phyloP scores from a whole-genome alignment of 176 grass and related monocot genomes.

The Triticum monococcum region DNA sequence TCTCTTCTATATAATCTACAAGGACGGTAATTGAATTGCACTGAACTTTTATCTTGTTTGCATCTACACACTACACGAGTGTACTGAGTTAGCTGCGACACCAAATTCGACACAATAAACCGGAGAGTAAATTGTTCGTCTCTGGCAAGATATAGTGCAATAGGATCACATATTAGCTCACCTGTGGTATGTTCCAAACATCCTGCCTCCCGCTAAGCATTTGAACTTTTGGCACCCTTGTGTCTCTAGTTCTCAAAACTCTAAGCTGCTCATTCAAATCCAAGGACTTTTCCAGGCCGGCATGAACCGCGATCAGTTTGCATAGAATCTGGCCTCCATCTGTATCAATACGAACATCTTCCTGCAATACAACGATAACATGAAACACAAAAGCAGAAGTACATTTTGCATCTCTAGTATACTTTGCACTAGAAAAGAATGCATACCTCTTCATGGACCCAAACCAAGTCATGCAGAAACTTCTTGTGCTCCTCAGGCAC shows the following conservation, averaged over 20 bases:
- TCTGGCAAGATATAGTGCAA: background rate
- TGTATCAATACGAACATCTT: conserved; percentile 59
- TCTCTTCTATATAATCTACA: background rate
- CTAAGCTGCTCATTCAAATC: conserved; percentile 66
- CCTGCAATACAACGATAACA: conserved; percentile 45
- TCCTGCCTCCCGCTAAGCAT: conserved; percentile 71
- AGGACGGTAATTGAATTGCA: background rate
- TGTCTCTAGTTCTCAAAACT: conserved; percentile 63
- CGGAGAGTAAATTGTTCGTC: background rate
- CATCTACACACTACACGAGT: background rate
- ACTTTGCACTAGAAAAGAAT: background rate
- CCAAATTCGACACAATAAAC: background rate
- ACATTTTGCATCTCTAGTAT: background rate
- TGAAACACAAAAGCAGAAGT: background rate
- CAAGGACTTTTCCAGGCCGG: conserved; percentile 65
- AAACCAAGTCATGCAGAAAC: conserved; percentile 79
- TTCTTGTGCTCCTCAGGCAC: conserved; percentile 80
- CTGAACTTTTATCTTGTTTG: background rate
- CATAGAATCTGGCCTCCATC: conserved; percentile 64
- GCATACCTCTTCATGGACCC: conserved; percentile 86
- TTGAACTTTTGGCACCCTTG: conserved; percentile 56
- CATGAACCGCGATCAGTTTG: conserved; percentile 82
- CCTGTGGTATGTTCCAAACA: conserved; percentile 82
- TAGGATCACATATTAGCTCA: conserved; percentile 13
- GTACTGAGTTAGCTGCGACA: background rate